Evolutionary conservation across 1,284 basidiomycete species (phyloP), one percentile per base, ranked within the genome.

Genomic region (Boletus albobrunnescens): DNA sequence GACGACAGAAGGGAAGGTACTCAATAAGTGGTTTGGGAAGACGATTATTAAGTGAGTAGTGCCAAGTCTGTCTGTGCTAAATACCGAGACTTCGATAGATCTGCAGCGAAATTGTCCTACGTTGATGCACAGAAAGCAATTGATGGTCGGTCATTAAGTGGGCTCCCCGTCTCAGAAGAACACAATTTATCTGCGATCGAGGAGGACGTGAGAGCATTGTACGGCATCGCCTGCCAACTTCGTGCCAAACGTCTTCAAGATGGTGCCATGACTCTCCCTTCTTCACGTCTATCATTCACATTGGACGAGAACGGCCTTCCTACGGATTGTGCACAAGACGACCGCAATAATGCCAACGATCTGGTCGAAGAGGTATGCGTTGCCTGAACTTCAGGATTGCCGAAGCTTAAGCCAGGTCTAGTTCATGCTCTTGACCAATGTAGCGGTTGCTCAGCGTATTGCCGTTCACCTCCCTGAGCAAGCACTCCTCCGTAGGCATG

Each of bases 391-490:
- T 41, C 23, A 13, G 35, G 40, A 11, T 42, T 17, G 26, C 20
- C 37, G 35, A 35, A 37, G 27, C 43, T 56, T 32, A 49, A 40
- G 24, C 17, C 24, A 24, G 48, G 49, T 38, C 38, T 46, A 94
- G 87, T 94, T 95, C 70, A 98, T 98, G 92, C 71, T 99, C 7
- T 75, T 94, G 49, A 84, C 91, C 53, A 99, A 99, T 65, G 84
- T 85, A 32, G 76, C 92, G 7, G 89, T 95, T 27, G 94, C 95
- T 6, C 90, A 94, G 61, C 86, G 94, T 61, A 85, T 98, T 56
- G 95, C 94, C 19, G 87, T 93, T 30, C 86, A 93, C 54, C 78
- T 98, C 35, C 94, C 95, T 30, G 95, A 99, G 63, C 91, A 97
- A 65, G 91, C 95, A 16, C 77, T 99, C 26, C 81, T 99, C 36